These are phyloP conservation scores for Cruciata laevipes DNA, from an alignment of 257 asterid genomes.

Conservation along the genomic window DNA sequence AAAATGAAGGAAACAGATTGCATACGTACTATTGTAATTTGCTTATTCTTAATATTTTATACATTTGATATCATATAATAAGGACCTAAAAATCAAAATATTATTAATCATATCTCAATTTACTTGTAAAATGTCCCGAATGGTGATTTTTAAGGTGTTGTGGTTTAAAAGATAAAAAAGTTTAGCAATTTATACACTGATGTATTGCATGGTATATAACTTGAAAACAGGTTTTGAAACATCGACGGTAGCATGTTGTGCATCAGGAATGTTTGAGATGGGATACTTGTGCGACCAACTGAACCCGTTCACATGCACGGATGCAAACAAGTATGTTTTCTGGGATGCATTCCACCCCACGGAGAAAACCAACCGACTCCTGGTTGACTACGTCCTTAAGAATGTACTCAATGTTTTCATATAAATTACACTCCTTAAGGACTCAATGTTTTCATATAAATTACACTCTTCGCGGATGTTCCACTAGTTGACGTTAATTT, in stretches of 20 bases:
- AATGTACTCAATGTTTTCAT: slow-evolving; percentile 33
- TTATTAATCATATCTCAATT: too few relatives aligned
- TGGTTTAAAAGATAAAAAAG: too few relatives aligned
- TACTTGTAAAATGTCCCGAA: too few relatives aligned
- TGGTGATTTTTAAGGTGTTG: too few relatives aligned
- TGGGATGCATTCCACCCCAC: slow-evolving; percentile 97
- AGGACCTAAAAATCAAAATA: too few relatives aligned
- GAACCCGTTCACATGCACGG: slow-evolving; percentile 76
- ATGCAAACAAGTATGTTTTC: slow-evolving; percentile 69
- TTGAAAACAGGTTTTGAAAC: slow-evolving; percentile 54
- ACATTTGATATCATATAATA: too few relatives aligned
- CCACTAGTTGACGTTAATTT: too few relatives aligned
- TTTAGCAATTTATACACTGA: too few relatives aligned
- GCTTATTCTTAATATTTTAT: too few relatives aligned
- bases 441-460: slow-evolving; percentile 32
- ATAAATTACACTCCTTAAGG: slow-evolving; percentile 28
- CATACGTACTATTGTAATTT: too few relatives aligned
- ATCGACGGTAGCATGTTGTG: slow-evolving; percentile 71
- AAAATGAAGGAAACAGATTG: too few relatives aligned
- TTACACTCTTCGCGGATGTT: too few relatives aligned
- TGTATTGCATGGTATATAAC: not conserved
- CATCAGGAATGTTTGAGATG: slow-evolving; percentile 86
- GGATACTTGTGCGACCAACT: slow-evolving; percentile 58
- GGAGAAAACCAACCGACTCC: slow-evolving; percentile 47
- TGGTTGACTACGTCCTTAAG: slow-evolving; percentile 43